These are phyloP conservation scores for Rhizoclosmatium globosum DNA, from an alignment of 192 early-diverging fungal genomes.

Conservation along the genomic window DNA sequence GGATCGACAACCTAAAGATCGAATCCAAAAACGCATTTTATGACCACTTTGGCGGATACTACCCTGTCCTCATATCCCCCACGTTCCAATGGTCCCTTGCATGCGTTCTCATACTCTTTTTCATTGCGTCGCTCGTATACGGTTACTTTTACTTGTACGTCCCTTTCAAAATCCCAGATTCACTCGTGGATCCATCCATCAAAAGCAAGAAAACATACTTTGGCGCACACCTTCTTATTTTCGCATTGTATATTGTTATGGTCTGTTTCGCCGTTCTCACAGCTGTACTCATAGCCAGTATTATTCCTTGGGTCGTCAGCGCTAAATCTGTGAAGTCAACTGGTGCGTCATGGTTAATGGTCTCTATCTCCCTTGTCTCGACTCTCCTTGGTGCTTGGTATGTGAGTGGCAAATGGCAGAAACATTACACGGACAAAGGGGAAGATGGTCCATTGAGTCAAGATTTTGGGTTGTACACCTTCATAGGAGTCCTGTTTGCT, in stretches of 20 bases:
- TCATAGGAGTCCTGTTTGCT: neutral
- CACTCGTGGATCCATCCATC: neutral
- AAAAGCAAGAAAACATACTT: neutral
- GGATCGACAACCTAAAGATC: conserved; percentile 5
- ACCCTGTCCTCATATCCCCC: neutral
- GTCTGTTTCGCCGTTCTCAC: neutral
- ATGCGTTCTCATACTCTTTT: neutral
- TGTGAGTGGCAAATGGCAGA: neutral
- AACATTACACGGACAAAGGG: neutral
- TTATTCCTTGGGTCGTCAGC: neutral
- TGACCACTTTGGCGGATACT: conserved; percentile 1
- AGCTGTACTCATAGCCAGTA: neutral
- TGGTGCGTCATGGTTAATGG: neutral
- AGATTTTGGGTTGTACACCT: neutral
- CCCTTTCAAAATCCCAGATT: neutral
- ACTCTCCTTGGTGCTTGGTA: neutral
- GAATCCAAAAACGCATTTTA: neutral
- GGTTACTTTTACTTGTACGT: neutral
- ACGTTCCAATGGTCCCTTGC: neutral
- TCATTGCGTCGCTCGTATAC: neutral
- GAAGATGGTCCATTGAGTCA: neutral
- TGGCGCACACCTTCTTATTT: neutral
- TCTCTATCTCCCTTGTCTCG: neutral
- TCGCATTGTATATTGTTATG: neutral
- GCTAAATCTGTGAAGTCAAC: neutral